Evolutionary conservation across 2,329 filamentous ascomycete genomes (phyloP), one percentile per base, ranked within the genome.

Genomic region (Sarocladium kiliense): DNA sequence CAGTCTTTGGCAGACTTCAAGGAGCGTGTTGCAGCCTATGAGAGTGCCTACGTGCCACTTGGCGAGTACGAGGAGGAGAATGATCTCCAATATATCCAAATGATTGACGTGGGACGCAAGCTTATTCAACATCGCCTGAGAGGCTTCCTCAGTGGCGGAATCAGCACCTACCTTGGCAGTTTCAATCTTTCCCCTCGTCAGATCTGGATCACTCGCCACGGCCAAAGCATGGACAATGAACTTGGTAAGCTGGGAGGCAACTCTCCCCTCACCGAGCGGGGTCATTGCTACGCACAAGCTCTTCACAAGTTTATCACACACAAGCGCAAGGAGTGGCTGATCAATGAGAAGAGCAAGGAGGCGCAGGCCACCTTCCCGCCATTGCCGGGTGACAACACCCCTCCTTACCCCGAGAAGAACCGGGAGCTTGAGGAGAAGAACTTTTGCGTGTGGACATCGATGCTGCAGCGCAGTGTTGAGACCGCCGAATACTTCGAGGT

Each of bases 371-470:
- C 88, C 56, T 96, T 96, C 70, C 92, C 94, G n/a, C 93, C 94
- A 1, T 81, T 86, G 41, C 87, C 92, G 1, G 94, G 94, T 56
- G 93, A 97, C 71, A 89, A 88, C 61, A 97, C 94, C 0, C 94
- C 94, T 3, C 94, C 94, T 0, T 97, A 99, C 65, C 94, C 94
- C 0, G 90, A 96, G 66, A 86, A 87, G 62, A 80, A 84, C 58
- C 79, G 79, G 51, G 85, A 87, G 50, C 75, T 85, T 27, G 82
- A 88, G 27, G 81, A 89, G 65, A 96, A 96, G 75, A 91, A 91
- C 67, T 97, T 97, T 68, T 99, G 94, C 69, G 90, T 99, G 16
- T 99, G 94, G 94, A 97, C 93, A 0, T 96, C 90, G 2, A 97
- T 97, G 93, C 82, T 99, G 59, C 87, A 89, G 67, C 88, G 94